Evolutionary conservation across 805 yeast species (phyloP).

Genomic region (Saccharomycopsis amapae): DNA sequence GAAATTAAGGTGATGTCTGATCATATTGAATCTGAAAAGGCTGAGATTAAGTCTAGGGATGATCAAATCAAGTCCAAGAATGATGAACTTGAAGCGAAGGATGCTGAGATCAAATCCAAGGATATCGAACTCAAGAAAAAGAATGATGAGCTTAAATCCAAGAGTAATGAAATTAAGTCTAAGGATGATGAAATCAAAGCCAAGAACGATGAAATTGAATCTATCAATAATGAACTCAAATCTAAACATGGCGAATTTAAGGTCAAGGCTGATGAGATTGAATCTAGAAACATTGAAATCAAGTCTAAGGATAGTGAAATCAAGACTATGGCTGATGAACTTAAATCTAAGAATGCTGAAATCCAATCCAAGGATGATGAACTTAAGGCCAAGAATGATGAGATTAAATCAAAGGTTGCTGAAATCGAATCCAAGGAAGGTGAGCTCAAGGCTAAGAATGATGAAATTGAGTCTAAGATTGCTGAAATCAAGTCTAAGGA

Average conservation of each 20-base stretch:
- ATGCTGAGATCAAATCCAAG: background rate
- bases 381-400: constrained; percentile 7
- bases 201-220: background rate
- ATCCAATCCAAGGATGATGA: background rate
- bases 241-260: background rate
- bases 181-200: constrained; percentile 1
- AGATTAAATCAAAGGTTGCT: constrained; percentile 1
- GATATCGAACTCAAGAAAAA: background rate
- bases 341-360: constrained; percentile 6
- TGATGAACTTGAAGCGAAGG: constrained; percentile 9
- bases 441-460: constrained; percentile 1
- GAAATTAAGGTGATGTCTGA: constrained; percentile 5
- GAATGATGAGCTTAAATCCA: background rate
- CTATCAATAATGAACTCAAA: no score
- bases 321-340: background rate
- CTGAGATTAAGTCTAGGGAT: background rate
- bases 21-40: constrained; percentile 4
- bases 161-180: background rate
- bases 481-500: background rate
- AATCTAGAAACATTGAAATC: background rate
- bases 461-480: constrained; percentile 2
- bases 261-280: background rate
- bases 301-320: constrained; percentile 1
- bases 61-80: constrained; percentile 1
- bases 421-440: background rate